Conservation (phyloP, 139 green algal species). For the Chlorella sp. region DNA sequence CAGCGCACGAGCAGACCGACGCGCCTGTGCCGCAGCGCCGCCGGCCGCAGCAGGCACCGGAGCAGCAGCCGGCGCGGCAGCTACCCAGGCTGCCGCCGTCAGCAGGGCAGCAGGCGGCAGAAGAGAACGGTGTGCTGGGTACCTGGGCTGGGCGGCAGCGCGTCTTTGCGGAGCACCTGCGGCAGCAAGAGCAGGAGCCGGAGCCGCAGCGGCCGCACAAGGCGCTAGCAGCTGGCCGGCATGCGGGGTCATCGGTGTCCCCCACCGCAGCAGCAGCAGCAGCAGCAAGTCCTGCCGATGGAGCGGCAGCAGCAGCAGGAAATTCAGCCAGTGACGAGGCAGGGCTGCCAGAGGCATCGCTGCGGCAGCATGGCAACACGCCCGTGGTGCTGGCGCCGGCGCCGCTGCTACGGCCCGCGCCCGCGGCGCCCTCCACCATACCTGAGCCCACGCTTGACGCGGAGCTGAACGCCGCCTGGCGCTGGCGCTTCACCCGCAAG, state of each 20-base stretch:
- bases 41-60: neutral
- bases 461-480: conserved; percentile 43
- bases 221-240: neutral
- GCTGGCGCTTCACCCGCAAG: conserved; percentile 53
- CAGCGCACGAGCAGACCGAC: neutral
- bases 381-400: neutral
- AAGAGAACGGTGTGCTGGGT: conserved; percentile 2
- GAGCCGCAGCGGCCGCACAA: neutral
- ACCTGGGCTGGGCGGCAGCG: conserved; percentile 47
- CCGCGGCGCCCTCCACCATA: no score
- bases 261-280: neutral
- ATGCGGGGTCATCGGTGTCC: no score
- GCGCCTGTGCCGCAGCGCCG: neutral
- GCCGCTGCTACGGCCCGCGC: neutral
- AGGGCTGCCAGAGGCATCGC: neutral
- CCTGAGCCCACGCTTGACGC: neutral
- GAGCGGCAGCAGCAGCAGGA: neutral
- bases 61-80: neutral
- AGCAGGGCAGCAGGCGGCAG: neutral
- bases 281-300: neutral
- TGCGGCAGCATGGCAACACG: neutral
- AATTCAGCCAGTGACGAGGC: neutral
- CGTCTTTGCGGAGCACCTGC: conserved; percentile 24
- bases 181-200: neutral
- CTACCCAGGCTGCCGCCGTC: neutral